Conservation (phyloP, 2,329 filamentous ascomycete species). For the Sarocladium brachiariae region DNA sequence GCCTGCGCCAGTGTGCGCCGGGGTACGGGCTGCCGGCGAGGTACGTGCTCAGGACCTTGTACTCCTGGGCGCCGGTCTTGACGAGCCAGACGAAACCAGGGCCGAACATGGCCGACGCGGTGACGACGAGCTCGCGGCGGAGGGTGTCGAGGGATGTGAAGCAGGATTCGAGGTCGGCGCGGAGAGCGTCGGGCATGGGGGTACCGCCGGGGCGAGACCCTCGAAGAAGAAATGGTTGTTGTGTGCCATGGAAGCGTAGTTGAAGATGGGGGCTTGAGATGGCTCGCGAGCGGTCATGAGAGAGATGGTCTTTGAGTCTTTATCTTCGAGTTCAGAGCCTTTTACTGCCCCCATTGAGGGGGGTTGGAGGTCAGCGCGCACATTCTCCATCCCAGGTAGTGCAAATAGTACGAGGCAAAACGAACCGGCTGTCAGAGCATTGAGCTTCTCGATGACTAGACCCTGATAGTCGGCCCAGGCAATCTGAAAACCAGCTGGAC, state of each 20-base stretch:
- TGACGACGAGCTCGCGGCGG: constrained; percentile 69
- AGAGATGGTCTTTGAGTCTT: constrained; percentile 59
- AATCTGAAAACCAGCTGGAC: constrained; percentile 60
- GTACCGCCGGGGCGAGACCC: constrained; percentile 36
- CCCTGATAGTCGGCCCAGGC: constrained; percentile 81
- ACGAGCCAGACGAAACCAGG: constrained; percentile 97
- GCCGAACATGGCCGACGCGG: constrained; percentile 87
- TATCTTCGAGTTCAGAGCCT: constrained; percentile 58
- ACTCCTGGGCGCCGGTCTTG: constrained; percentile 40
- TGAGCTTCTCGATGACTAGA: constrained; percentile 68
- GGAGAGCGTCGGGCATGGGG: constrained; percentile 50
- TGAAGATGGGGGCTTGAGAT: constrained; percentile 73
- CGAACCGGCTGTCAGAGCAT: constrained; percentile 65
- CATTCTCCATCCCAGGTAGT: not conserved
- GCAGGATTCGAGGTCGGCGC: constrained; percentile 53
- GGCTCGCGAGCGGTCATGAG: constrained; percentile 74
- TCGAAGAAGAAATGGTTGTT: constrained; percentile 85
- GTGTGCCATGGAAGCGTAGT: constrained; percentile 91
- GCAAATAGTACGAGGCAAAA: constrained; percentile 15
- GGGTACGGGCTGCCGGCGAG: constrained; percentile 84
- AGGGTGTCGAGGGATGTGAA: constrained; percentile 84
- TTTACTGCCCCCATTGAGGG: no score
- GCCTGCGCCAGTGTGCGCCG: constrained; percentile 72
- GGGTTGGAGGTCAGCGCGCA: no score
- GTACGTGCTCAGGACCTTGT: constrained; percentile 79